Percentiles rank a stretch among this genome's conserved stretches.
These are phyloP conservation scores for Aspergillus ostianus DNA, from an alignment of 495 filamentous ascomycete genomes.

Conservation along the genomic window DNA sequence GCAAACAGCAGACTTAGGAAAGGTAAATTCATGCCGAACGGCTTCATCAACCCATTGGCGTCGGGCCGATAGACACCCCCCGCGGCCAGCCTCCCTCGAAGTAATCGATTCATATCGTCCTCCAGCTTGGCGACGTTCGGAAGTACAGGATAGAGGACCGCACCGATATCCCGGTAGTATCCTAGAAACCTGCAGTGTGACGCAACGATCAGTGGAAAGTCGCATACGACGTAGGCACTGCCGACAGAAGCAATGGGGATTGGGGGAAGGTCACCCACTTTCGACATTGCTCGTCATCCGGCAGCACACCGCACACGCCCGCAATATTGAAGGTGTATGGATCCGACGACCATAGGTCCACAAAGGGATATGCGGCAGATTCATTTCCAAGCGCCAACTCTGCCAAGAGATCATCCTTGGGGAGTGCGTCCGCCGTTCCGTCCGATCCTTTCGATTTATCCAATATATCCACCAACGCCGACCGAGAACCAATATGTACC, in stretches of 20 bases:
- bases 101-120: slow-evolving; percentile 60
- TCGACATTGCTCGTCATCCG: slow-evolving; percentile 59
- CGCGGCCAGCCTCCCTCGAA: slow-evolving; percentile 59
- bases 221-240: background rate
- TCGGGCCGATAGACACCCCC: slow-evolving; percentile 42
- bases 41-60: slow-evolving; percentile 37
- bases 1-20: slow-evolving; percentile 62
- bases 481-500: slow-evolving; percentile 57
- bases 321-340: slow-evolving; percentile 69
- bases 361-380: slow-evolving; percentile 73
- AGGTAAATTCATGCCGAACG: slow-evolving; percentile 43
- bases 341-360: slow-evolving; percentile 61
- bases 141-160: slow-evolving; percentile 77
- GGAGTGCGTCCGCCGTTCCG: slow-evolving; percentile 51
- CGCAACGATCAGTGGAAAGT: slow-evolving; percentile 1
- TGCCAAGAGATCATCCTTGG: slow-evolving; percentile 75
- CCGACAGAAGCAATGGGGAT: background rate
- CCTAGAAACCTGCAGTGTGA: slow-evolving; percentile 56
- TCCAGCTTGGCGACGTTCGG: slow-evolving; percentile 67
- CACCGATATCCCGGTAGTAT: slow-evolving; percentile 73
- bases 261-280: slow-evolving; percentile 38
- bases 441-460: slow-evolving; percentile 38
- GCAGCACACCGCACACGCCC: slow-evolving; percentile 66
- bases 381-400: slow-evolving; percentile 81
- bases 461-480: slow-evolving; percentile 52